Base-by-base conservation (phyloP, 1,139 yeast species). In the Sugiyamaella neomexicana region DNA sequence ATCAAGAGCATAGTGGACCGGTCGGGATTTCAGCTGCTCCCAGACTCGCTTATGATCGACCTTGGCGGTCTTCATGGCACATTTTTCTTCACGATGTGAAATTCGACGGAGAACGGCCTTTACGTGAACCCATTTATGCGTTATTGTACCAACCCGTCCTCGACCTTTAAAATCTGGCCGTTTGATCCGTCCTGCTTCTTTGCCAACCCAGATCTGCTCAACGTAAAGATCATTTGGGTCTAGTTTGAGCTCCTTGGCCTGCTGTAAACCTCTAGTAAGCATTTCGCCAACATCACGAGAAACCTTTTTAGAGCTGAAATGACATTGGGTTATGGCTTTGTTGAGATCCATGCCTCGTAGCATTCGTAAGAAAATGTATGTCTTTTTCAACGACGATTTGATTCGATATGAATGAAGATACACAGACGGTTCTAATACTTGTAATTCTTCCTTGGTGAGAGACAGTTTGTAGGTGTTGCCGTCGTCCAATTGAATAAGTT, bases 271-370 rank as follows among this genome's bases (percentile, higher is more conserved):
- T 52, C 80, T 76, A 65, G 84, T 81, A 57, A 93, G 78, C 70
- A 91, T 75, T 60, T 83, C 86, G 54, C 85, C 93, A 57, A 90
- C 79, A 62, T 89, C 96, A 51, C 86, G 80, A 41, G 96, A 81
- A 73, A 89, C 81, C 65, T 85, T 83, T 73, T 89, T 89, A 50
- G 84, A 80, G 67, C 85, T 83, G 75, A 93, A 93, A 72, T 91
- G 97, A 65, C 93, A 85, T 73, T 91, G 98, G 50, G 93, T 89
- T 61, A 93, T 86, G 55, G 98, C 98, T 49, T 81, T 81, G 64
- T 83, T 81, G 36, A 89, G 82, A 54, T 81, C 80, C 73, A 86
- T 74, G 44, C 86, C 86, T 52, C 86, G 74, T 56, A 91, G 80
- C 69, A 90, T 81, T 62, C 97, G 78, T 61, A 89, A 78, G 52